These are phyloP conservation scores for Globisporangium cederbergense DNA, from an alignment of 352 stramenopile species.

Conservation along the genomic window DNA sequence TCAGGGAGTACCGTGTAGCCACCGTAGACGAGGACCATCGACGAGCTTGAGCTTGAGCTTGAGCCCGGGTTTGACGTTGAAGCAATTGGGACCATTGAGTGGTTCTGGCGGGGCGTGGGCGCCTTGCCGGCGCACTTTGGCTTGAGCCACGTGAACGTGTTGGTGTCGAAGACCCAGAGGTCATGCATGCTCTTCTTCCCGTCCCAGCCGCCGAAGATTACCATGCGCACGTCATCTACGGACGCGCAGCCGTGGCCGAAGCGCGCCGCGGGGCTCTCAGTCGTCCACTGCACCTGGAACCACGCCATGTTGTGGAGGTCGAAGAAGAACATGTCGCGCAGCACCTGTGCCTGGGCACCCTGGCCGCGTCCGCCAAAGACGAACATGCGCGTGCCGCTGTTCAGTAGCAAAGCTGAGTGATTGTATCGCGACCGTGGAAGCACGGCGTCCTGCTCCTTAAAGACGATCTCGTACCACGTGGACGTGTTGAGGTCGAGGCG, in stretches of 20 bases:
- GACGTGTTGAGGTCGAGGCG: constrained; percentile 83
- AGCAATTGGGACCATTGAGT: constrained; percentile 49
- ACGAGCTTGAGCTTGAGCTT: constrained; percentile 11
- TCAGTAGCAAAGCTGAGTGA: constrained; percentile 80
- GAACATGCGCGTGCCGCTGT: constrained; percentile 62
- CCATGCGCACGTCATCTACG: constrained; percentile 71
- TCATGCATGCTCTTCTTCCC: constrained; percentile 72
- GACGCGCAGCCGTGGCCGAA: constrained; percentile 65
- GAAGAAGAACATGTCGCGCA: constrained; percentile 88
- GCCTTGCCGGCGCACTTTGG: constrained; percentile 59
- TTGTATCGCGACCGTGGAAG: constrained; percentile 78
- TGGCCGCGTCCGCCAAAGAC: constrained; percentile 69
- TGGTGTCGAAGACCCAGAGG: constrained; percentile 69
- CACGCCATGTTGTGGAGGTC: constrained; percentile 81
- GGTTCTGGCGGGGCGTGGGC: constrained; percentile 67
- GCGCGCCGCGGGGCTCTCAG: constrained; percentile 64
- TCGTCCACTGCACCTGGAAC: constrained; percentile 85
- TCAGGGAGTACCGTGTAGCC: constrained; percentile 61
- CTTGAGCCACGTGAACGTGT: constrained; percentile 70
- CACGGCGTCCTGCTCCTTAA: constrained; percentile 36
- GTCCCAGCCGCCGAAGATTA: constrained; percentile 89
- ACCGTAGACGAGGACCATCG: constrained; percentile 66
- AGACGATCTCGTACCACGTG: constrained; percentile 64
- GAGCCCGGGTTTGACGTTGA: constrained; percentile 14
- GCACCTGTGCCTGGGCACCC: constrained; percentile 28